These are phyloP conservation scores for Mortierella claussenii DNA, from an alignment of 192 early-diverging fungal genomes.

Conservation along the genomic window DNA sequence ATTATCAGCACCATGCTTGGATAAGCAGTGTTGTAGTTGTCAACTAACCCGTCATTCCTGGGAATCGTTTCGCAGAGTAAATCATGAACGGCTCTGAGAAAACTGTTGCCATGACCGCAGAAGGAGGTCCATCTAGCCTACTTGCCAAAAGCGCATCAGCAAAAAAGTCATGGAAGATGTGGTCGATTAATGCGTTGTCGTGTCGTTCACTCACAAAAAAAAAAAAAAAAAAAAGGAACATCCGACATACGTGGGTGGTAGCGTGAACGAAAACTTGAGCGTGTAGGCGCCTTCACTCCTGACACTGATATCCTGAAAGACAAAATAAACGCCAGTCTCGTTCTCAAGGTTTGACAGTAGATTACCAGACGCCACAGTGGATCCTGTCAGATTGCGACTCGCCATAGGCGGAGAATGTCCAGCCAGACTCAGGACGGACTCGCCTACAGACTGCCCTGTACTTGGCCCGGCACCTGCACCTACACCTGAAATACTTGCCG, in stretches of 20 bases:
- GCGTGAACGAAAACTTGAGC: slow-evolving; percentile 75
- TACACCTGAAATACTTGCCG: background rate
- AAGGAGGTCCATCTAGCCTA: slow-evolving; percentile 20
- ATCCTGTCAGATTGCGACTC: slow-evolving; percentile 77
- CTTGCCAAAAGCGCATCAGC: too few species aligned
- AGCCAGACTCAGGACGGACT: slow-evolving; percentile 11
- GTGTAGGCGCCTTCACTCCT: slow-evolving; percentile 78
- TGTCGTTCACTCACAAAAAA: too few species aligned
- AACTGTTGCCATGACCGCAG: slow-evolving; percentile 55
- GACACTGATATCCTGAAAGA: slow-evolving; percentile 84
- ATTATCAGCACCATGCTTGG: background rate
- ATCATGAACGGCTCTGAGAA: slow-evolving; percentile 76
- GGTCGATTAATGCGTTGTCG: too few species aligned
- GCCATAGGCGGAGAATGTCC: slow-evolving; percentile 30
- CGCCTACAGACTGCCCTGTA: slow-evolving; percentile 1
- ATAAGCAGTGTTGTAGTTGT: background rate
- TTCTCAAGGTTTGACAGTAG: slow-evolving; percentile 73
- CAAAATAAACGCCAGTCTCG: slow-evolving; percentile 77
- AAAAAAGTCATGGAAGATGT: too few species aligned
- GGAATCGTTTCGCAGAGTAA: slow-evolving; percentile 82
- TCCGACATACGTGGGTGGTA: slow-evolving; percentile 65
- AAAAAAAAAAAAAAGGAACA: background rate
- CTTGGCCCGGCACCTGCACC: background rate
- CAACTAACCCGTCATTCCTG: slow-evolving; percentile 74
- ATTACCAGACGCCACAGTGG: slow-evolving; percentile 72